phyloP scores from a whole-genome alignment of 1,139 yeast genomes.

The Pichia sp. region DNA sequence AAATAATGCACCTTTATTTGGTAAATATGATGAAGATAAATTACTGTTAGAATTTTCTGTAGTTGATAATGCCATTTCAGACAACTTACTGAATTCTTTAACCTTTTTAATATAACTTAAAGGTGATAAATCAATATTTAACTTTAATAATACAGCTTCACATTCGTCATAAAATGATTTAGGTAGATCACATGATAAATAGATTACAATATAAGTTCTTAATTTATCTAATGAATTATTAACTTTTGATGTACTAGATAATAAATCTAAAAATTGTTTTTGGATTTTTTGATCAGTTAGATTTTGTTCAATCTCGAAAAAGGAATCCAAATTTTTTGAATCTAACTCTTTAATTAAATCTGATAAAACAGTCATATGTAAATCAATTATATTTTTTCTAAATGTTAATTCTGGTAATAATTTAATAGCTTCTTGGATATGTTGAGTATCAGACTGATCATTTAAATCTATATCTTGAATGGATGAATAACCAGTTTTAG shows the following conservation, averaged over 20 bases:
- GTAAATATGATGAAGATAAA: conserved; percentile 15
- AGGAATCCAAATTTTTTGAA: conserved; percentile 76
- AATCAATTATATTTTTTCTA: conserved; percentile 80
- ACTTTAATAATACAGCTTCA: conserved; percentile 51
- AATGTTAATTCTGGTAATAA: conserved; percentile 89
- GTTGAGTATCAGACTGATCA: conserved; percentile 58
- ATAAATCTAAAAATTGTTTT: conserved; percentile 51
- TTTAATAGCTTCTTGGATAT: conserved; percentile 83
- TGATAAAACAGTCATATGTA: conserved; percentile 95
- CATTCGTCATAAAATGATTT: conserved; percentile 57
- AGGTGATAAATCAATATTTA: conserved; percentile 58
- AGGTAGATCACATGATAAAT: conserved; percentile 51
- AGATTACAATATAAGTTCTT: conserved; percentile 77
- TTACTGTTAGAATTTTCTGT: conserved; percentile 24
- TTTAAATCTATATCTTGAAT: conserved; percentile 69
- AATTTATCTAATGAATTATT: conserved; percentile 70
- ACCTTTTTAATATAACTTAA: conserved; percentile 69
- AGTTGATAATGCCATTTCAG: conserved; percentile 34
- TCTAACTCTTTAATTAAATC: conserved; percentile 77
- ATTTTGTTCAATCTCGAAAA: conserved; percentile 89
- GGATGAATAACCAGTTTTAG: conserved; percentile 63
- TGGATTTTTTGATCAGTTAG: conserved; percentile 56
- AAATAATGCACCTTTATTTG: conserved; percentile 52
- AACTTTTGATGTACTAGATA: conserved; percentile 40
- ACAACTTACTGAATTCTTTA: conserved; percentile 70